Evolutionary conservation across 257 asterid species (phyloP), one percentile per base, ranked within the genome.

Genomic region (Jacaranda copaia): DNA sequence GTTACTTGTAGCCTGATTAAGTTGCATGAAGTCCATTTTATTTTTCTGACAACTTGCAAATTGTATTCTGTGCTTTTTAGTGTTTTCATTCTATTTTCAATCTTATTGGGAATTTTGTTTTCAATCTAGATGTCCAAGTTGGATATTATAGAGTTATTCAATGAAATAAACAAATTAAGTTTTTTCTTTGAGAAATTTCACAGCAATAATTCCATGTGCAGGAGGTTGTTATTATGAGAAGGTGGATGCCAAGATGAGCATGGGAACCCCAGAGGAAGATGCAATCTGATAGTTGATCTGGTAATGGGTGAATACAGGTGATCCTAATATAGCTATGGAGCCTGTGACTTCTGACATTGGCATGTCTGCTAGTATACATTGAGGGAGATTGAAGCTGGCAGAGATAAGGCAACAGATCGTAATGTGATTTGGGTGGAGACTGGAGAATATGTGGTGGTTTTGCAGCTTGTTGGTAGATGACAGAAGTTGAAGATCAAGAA

Each of bases 341-440:
- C 46, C 46, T 8, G 59, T 8, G 13, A 62, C 36, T 3, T 19
- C 49, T 7, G 75, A 70, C 46, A 51, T 19, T 9, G 49, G 59
- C 58, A 70, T 9, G 74, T 73, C 36, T 40, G 46, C 59, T 70
- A 66, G 49, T 81, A 49, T 46, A 70, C 65, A 2, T n/a, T 77
- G 9, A 59, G 49, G 38, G 89, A 88, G 70, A 77, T 82, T 70
- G 79, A 80, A 55, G 76, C 66, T 8, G 88, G 84, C 43, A 80
- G 85, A 3, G 46, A 70, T 71, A 59, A 70, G 3, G 81, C 81
- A 2, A 55, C 78, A n/a, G 75, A 68, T 40, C 69, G 72, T 25
- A 70, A 66, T 62, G 45, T 85, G 56, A 79, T 82, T 20, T 75
- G 82, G 55, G 80, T 64, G 87, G 81, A 19, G 83, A 82, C 13